Base-by-base conservation (phyloP, 208 protist species). In the Kentomonas sorsogonicus region DNA sequence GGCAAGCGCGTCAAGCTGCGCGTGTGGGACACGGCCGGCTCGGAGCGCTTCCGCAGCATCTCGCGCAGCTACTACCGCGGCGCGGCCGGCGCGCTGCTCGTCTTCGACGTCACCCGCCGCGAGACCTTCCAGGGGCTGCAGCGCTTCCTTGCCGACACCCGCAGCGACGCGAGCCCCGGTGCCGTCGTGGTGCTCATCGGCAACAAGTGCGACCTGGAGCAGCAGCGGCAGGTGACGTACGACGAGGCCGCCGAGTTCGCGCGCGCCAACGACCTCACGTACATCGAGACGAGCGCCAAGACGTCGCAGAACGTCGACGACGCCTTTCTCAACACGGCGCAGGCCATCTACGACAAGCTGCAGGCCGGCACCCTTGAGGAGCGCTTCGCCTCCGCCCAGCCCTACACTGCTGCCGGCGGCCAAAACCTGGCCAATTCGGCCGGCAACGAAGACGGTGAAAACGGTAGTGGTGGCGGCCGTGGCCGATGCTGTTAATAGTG, bases 181-280 rank as follows among this genome's bases (percentile, higher is more conserved):
- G 97, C 99, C 68, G 91, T 97, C 9, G 99, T 99, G 60, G 98
- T 99, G 91, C 83, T 99, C 1, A 97, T 99, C 55, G 99, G 99
- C 38, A 99, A 99, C 86, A 99, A 99, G 70, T 93, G 90, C 57
- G 99, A 99, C 63, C 65, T 99, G 1, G 93, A 98, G 26, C 72
- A 53, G 31, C 89, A 83, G 73, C 82, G 97, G 6, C 89, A 95
- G 43, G 96, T 98, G 27, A 83, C 76, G 6, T 65, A 64, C 0
- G 97, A 99, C 63, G 98, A 99, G 64, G 98, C 97, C 18, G 79
- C 97, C 69, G 59, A 63, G 15, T 99, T 99, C 75, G 98, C 98
- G 5, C 71, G 74, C 5, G 81, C 97, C 54, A 80, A 99, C 54
- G 91, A 89, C 31, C 75, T 99, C 0, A 53, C 98, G 3, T 99